phyloP scores from a whole-genome alignment of 169 alveolate genomes.

The Babesia ovis region DNA sequence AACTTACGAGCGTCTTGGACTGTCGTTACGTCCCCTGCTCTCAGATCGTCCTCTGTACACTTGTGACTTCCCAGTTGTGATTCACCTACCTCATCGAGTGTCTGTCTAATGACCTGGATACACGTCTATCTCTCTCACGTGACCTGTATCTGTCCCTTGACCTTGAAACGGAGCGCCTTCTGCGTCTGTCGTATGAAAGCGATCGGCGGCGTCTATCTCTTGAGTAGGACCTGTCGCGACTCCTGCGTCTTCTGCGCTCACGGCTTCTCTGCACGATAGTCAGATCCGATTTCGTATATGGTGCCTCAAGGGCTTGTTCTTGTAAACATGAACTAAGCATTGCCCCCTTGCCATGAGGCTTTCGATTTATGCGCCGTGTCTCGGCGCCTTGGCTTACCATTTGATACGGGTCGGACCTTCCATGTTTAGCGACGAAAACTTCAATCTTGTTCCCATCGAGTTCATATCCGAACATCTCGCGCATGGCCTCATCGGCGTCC shows the following conservation, averaged over 20 bases:
- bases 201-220: slow-evolving; percentile 44
- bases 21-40: slow-evolving; percentile 24
- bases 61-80: not conserved
- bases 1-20: slow-evolving; percentile 31
- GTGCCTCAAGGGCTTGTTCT: slow-evolving; percentile 12
- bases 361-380: slow-evolving; percentile 4
- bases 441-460: slow-evolving; percentile 76
- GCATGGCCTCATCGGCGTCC: slow-evolving; percentile 85
- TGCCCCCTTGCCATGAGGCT: slow-evolving; percentile 14
- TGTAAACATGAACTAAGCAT: not conserved
- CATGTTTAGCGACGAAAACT: slow-evolving; percentile 78
- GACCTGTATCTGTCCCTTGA: slow-evolving; percentile 37
- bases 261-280: slow-evolving; percentile 41
- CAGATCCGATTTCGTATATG: slow-evolving; percentile 2
- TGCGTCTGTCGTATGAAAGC: slow-evolving; percentile 26
- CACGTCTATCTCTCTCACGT: slow-evolving; percentile 38
- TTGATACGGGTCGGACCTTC: slow-evolving; percentile 76
- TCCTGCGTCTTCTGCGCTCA: slow-evolving; percentile 30
- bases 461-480: slow-evolving; percentile 79
- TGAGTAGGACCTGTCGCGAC: slow-evolving; percentile 44
- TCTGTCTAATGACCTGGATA: slow-evolving; percentile 19
- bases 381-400: slow-evolving; percentile 57
- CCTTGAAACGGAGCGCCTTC: slow-evolving; percentile 31
- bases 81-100: slow-evolving; percentile 12
- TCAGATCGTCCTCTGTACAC: slow-evolving; percentile 4